Percentiles rank a stretch among this genome's conserved stretches.
phyloP scores from a whole-genome alignment of 768 basidiomycete species.

The Rhodocollybia butyracea region DNA sequence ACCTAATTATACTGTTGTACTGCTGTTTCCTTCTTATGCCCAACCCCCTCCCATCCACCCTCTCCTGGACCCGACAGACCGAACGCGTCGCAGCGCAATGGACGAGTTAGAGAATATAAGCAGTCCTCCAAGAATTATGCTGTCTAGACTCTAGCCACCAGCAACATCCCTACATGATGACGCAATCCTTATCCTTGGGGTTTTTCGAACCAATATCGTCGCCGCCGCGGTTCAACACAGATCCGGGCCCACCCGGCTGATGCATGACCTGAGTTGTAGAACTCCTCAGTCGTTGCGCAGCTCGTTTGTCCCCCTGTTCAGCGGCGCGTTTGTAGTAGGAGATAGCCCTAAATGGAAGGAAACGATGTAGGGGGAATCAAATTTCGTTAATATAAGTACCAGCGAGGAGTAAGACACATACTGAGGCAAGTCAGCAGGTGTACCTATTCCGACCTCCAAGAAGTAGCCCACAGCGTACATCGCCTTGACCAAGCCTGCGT shows the following conservation, averaged over 20 bases:
- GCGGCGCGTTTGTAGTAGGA: slow-evolving; percentile 88
- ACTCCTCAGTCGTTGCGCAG: slow-evolving; percentile 72
- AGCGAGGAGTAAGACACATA: slow-evolving; percentile 34
- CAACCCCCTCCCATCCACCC: not conserved
- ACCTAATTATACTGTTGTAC: too few relatives aligned
- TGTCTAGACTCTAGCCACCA: not conserved
- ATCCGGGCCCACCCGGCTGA: slow-evolving; percentile 57
- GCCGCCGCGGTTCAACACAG: slow-evolving; percentile 57
- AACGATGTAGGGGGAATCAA: slow-evolving; percentile 3
- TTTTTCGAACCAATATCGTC: slow-evolving; percentile 32
- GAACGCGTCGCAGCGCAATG: too few relatives aligned
- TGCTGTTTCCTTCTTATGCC: too few relatives aligned
- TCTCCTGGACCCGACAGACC: not conserved
- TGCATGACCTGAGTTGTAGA: slow-evolving; percentile 51
- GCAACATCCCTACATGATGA: slow-evolving; percentile 67
- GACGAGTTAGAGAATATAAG: not conserved
- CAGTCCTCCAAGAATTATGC: not conserved
- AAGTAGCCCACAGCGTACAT: slow-evolving; percentile 99
- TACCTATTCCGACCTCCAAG: slow-evolving; percentile 91
- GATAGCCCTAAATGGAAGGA: slow-evolving; percentile 47
- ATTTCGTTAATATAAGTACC: too few relatives aligned
- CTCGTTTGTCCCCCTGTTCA: slow-evolving; percentile 92
- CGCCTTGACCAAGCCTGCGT: slow-evolving; percentile 88
- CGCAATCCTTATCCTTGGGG: slow-evolving; percentile 66
- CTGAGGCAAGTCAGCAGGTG: slow-evolving; percentile 61